Conservation (phyloP, 768 basidiomycete genomes). For the Udeniomyces megalosporus region DNA sequence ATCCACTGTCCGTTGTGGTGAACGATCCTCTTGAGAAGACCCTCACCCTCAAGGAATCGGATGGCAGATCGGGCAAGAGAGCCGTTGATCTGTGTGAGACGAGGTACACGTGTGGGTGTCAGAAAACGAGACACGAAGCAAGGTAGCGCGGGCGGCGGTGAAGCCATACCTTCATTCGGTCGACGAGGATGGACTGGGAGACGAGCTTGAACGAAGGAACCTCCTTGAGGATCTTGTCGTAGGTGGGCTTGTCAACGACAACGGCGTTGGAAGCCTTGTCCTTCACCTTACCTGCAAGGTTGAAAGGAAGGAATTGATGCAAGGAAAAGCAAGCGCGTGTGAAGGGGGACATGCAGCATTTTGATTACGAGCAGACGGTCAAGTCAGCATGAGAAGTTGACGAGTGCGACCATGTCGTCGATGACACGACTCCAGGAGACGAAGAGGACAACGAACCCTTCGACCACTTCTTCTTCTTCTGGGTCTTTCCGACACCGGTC, state of each 20-base stretch:
- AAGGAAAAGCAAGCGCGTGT: too few species aligned
- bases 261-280: constrained; percentile 98
- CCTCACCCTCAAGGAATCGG: constrained; percentile 80
- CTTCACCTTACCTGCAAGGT: constrained; percentile 67
- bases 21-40: constrained; percentile 85
- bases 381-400: too few species aligned
- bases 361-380: too few species aligned
- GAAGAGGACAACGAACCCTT: constrained; percentile 39
- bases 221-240: constrained; percentile 69
- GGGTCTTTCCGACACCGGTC: constrained; percentile 56
- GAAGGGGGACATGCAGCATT: too few species aligned
- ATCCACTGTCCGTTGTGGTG: constrained; percentile 88
- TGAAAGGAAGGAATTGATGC: too few species aligned
- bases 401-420: too few species aligned
- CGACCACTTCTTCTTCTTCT: constrained; percentile 99
- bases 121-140: background rate
- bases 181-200: constrained; percentile 89
- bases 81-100: constrained; percentile 50
- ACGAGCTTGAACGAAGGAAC: constrained; percentile 98
- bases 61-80: constrained; percentile 83
- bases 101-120: background rate
- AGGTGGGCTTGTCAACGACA: constrained; percentile 74
- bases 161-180: constrained; percentile 56
- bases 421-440: too few species aligned
- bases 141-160: too few species aligned